Conservation (phyloP, 1,139 yeast genomes). For the Magnusiomyces suaveolens region DNA sequence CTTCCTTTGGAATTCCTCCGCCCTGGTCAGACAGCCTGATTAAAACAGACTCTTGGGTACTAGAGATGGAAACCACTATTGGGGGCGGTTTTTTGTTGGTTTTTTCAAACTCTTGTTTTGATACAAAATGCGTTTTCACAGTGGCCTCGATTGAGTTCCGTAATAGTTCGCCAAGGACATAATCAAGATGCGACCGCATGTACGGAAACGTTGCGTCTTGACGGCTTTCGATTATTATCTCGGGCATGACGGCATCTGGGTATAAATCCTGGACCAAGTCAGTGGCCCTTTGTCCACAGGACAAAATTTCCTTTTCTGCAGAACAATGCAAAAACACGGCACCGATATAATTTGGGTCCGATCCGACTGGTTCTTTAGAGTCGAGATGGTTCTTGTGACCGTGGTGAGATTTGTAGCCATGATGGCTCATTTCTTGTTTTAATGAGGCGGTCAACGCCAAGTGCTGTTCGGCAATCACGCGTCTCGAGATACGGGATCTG, state of each 20-base stretch:
- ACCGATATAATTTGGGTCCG: constrained; percentile 65
- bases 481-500: constrained; percentile 76
- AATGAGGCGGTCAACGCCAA: constrained; percentile 63
- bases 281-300: constrained; percentile 46
- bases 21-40: constrained; percentile 84
- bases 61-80: constrained; percentile 58
- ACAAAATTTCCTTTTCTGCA: constrained; percentile 57
- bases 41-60: constrained; percentile 55
- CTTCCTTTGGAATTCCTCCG: constrained; percentile 63
- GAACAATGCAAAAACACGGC: constrained; percentile 74
- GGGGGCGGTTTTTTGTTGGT: constrained; percentile 47
- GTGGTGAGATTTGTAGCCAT: constrained; percentile 21
- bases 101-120: neutral
- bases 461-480: constrained; percentile 88
- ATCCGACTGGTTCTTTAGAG: neutral
- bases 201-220: constrained; percentile 60
- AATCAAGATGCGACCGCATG: constrained; percentile 76
- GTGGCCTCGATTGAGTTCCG: constrained; percentile 81
- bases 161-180: constrained; percentile 74
- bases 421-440: constrained; percentile 23
- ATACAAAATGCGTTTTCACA: constrained; percentile 36
- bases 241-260: constrained; percentile 57
- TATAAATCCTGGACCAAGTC: constrained; percentile 33
- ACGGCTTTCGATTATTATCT: constrained; percentile 58
- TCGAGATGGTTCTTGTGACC: constrained; percentile 12